phyloP scores from a whole-genome alignment of 345 rosid species.

The Eucalyptus shirleyi region DNA sequence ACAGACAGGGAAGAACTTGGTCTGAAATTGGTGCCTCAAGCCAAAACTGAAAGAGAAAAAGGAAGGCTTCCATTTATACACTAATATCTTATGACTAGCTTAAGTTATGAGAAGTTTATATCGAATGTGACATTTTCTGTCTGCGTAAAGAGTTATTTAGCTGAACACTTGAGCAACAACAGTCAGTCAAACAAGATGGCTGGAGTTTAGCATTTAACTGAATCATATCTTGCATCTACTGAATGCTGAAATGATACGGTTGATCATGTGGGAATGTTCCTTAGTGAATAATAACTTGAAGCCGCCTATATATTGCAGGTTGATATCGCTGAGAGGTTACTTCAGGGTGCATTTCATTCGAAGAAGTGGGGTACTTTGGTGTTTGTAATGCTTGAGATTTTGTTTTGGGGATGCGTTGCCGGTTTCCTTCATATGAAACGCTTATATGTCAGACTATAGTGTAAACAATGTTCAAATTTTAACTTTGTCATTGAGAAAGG shows the following conservation, averaged over 20 bases:
- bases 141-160: neutral
- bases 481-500: neutral
- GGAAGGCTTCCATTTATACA: neutral
- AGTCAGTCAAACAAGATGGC: neutral
- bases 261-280: neutral
- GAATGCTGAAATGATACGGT: neutral
- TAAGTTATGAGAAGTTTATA: neutral
- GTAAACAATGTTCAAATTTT: neutral
- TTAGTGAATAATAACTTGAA: neutral
- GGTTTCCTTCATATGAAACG: conserved; percentile 32
- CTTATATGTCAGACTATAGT: conserved; percentile 21
- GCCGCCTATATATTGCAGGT: conserved; percentile 10
- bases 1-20: neutral
- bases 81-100: neutral
- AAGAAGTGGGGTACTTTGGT: conserved; percentile 34
- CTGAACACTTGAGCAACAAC: neutral
- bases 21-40: neutral
- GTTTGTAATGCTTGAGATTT: conserved; percentile 32
- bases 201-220: neutral
- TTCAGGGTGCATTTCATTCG: conserved; percentile 21
- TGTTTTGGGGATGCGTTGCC: conserved; percentile 39
- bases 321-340: conserved; percentile 13
- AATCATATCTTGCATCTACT: neutral
- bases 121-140: neutral
- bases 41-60: neutral